These are phyloP conservation scores for Tetrapisispora namnaoensis DNA, from an alignment of 805 yeast genomes.

Conservation along the genomic window DNA sequence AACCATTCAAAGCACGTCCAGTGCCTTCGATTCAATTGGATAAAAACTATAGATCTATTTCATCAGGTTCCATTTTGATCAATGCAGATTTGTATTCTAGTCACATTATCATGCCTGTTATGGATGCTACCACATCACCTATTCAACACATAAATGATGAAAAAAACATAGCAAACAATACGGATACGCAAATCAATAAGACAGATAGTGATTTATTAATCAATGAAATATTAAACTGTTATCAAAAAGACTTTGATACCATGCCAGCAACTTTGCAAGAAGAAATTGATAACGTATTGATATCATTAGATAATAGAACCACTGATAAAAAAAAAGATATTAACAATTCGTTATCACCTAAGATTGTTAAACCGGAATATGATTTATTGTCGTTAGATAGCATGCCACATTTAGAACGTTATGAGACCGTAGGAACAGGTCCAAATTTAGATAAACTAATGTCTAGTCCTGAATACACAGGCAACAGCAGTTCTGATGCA, in stretches of 20 bases:
- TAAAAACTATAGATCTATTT: not conserved
- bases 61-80: not conserved
- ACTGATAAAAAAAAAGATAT: constrained; percentile 4
- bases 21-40: not conserved
- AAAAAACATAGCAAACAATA: not conserved
- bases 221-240: constrained; percentile 24
- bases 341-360: not conserved
- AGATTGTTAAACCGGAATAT: not conserved
- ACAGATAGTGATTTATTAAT: constrained; percentile 17
- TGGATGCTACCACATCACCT: not conserved
- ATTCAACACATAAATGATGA: not conserved
- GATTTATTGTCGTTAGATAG: not conserved
- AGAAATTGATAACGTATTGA: constrained; percentile 16
- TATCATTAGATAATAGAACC: constrained; percentile 4
- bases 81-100: constrained; percentile 5
- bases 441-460: constrained; percentile 8
- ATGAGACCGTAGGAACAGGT: not conserved
- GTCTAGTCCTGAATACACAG: constrained; percentile 21
- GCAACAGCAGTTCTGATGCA: constrained; percentile 13
- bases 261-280: constrained; percentile 5
- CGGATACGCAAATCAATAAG: not conserved
- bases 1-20: not conserved
- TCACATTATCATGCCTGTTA: constrained; percentile 6
- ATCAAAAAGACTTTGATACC: constrained; percentile 4
- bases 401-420: constrained; percentile 4